Percentiles rank a stretch among this genome's conserved stretches.
Conservation (phyloP, 75 land plant species). For the Ceratopteris richardii region DNA sequence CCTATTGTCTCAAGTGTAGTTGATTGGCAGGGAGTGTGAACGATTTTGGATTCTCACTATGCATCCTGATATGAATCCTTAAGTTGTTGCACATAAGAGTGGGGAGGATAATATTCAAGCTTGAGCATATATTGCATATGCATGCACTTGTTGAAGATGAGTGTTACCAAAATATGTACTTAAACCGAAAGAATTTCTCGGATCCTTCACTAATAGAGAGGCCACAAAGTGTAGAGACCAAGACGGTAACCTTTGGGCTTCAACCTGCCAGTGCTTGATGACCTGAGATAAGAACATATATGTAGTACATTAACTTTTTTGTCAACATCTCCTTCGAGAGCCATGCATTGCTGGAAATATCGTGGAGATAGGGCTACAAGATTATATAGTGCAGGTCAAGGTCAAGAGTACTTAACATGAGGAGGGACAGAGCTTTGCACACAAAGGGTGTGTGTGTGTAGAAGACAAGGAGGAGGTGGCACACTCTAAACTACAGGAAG, state of each 20-base stretch:
- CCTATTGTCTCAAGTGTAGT: no score
- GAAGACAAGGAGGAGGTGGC: constrained; percentile 16
- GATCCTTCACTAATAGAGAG: constrained; percentile 60
- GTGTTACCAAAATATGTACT: constrained; percentile 44
- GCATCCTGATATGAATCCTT: no score
- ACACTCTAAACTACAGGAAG: constrained; percentile 31
- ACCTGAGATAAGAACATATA: constrained; percentile 24
- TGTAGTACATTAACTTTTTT: constrained; percentile 25
- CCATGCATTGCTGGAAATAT: constrained; percentile 32
- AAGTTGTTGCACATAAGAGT: no score
- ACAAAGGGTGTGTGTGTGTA: constrained; percentile 23
- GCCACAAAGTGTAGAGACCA: constrained; percentile 40
- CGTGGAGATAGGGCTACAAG: constrained; percentile 23
- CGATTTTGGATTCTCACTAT: no score
- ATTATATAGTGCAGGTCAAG: constrained; percentile 38
- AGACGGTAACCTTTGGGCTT: constrained; percentile 2
- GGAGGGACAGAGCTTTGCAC: constrained; percentile 13
- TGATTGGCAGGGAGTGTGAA: no score
- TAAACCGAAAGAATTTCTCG: constrained; percentile 65
- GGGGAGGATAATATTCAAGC: no score
- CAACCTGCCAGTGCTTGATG: constrained; percentile 8
- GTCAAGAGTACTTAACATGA: neutral
- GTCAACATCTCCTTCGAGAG: constrained; percentile 40
- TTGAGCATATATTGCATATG: constrained; percentile 66
- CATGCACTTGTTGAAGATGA: constrained; percentile 48